Base-by-base conservation (phyloP, 495 filamentous ascomycete species). In the Aspergillus avenaceus region DNA sequence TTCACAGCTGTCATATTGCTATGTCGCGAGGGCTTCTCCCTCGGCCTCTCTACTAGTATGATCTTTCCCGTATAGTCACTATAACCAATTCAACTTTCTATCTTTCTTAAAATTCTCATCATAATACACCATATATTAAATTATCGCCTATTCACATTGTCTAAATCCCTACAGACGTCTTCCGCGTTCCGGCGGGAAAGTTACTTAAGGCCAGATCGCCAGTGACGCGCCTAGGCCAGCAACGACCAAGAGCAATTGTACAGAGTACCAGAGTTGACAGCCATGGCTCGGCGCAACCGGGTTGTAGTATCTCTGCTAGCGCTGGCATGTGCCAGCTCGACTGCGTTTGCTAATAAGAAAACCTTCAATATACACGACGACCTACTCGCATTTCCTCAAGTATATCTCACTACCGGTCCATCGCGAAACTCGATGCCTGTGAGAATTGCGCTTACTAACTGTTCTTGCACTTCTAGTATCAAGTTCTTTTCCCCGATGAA, bases 341-440 rank as follows among this genome's bases (percentile, higher is more conserved):
- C 62, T 37, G 74, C 69, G 22, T 67, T 72, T 53, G 83, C 80
- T 4, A 74, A 66, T 50, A 81, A 77, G 50, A 74, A 74, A 59
- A 70, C 79, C 23, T 91, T 91, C 70, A 90, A 82, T 59, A 85
- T 96, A 26, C 83, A 95, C 59, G 91, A 97, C 62, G 93, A 98
- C 65, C 65, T 98, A 8, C 76, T 96, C 28, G 92, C 93, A 18
- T 90, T 86, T 73, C 93, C 93, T 22, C 93, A 97, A 74, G 90
- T 95, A 69, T 26, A 72, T 63, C 23, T 36, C 43, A 27, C 46
- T 42, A 12, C 11, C 27, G 37, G 16, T 24, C 53, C 16, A 6
- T n/a, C n/a, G n/a, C n/a, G n/a, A n/a, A n/a, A n/a, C n/a, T n/a
- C n/a, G n/a, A n/a, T n/a, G n/a, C n/a, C n/a, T n/a, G n/a, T n/a